Evolutionary conservation across 352 stramenopile genomes (phyloP).

Genomic region (Peronospora farinosa): DNA sequence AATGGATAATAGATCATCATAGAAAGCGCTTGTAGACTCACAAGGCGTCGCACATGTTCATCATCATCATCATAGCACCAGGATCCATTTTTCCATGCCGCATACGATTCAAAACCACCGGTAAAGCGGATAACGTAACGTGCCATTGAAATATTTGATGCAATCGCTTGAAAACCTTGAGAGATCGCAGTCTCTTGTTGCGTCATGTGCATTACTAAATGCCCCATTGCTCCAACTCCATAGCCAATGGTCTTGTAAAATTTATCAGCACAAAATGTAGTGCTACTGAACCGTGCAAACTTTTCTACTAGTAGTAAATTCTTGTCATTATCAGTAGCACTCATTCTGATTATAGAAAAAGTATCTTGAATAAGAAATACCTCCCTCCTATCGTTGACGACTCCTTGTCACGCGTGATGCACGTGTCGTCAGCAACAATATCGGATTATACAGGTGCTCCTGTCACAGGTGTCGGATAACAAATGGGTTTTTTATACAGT

Average conservation of each 20-base stretch:
- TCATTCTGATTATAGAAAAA: conserved; percentile 11
- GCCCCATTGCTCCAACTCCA: conserved; percentile 44
- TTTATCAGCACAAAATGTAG: conserved; percentile 66
- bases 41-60: conserved; percentile 47
- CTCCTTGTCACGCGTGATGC: conserved; percentile 1
- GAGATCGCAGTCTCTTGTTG: conserved; percentile 48
- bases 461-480: background rate
- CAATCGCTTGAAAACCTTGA: conserved; percentile 52
- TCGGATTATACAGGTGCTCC: conserved; percentile 3
- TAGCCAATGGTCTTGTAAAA: conserved; percentile 83
- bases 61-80: conserved; percentile 75
- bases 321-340: conserved; percentile 17
- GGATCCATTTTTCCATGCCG: conserved; percentile 66
- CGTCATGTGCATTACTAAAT: conserved; percentile 44
- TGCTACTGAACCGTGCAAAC: conserved; percentile 55
- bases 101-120: conserved; percentile 62
- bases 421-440: conserved; percentile 5
- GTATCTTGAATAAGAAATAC: no score
- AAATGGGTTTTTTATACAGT: background rate
- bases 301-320: conserved; percentile 42
- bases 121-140: conserved; percentile 78
- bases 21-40: conserved; percentile 63
- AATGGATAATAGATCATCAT: conserved; percentile 86
- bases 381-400: no score
- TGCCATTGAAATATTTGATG: conserved; percentile 69